phyloP scores from a whole-genome alignment of 495 filamentous ascomycete species.

The Penicillium robsamsonii region DNA sequence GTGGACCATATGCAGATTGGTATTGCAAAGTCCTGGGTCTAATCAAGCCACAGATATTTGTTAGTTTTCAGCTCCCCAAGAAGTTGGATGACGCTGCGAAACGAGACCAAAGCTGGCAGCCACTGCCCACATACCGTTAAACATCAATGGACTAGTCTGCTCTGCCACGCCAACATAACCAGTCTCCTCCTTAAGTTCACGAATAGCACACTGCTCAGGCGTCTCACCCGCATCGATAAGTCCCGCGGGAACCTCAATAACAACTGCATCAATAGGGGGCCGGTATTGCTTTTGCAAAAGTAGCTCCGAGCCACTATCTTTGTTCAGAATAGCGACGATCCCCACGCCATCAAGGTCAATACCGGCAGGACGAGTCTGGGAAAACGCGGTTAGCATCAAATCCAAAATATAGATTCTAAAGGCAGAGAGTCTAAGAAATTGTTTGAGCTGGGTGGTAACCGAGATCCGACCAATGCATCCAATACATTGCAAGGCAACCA shows the following conservation, averaged over 20 bases:
- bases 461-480: neutral
- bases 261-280: slow-evolving; percentile 73
- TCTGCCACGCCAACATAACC: slow-evolving; percentile 75
- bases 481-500: slow-evolving; percentile 1
- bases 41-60: slow-evolving; percentile 5
- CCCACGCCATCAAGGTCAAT: slow-evolving; percentile 84
- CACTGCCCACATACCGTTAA: slow-evolving; percentile 20
- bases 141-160: slow-evolving; percentile 33
- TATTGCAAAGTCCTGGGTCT: slow-evolving; percentile 81
- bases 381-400: slow-evolving; percentile 7
- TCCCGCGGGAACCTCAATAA: slow-evolving; percentile 84
- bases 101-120: neutral
- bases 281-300: slow-evolving; percentile 87
- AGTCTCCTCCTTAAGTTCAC: slow-evolving; percentile 94
- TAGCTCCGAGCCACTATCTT: slow-evolving; percentile 67
- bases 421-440: neutral
- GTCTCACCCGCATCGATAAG: slow-evolving; percentile 81
- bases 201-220: slow-evolving; percentile 71
- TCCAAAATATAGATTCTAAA: neutral
- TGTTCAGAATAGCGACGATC: slow-evolving; percentile 82
- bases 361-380: slow-evolving; percentile 60
- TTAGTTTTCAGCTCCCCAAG: neutral
- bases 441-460: neutral
- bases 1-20: slow-evolving; percentile 79
- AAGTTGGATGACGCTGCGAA: neutral